These are phyloP conservation scores for Ceriops decandra DNA, from an alignment of 345 rosid genomes.

Conservation along the genomic window DNA sequence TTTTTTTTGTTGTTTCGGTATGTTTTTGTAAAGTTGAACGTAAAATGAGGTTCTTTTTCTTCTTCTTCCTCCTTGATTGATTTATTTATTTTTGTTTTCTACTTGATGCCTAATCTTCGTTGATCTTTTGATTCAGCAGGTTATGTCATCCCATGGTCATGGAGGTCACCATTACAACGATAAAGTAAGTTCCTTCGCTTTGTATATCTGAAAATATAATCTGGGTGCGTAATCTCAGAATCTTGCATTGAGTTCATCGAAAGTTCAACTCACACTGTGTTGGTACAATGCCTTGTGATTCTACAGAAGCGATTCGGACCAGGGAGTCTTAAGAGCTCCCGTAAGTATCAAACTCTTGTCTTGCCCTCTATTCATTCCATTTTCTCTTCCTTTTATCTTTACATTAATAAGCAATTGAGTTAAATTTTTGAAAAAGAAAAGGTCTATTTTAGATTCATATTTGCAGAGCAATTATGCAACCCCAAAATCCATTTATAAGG, in stretches of 20 bases:
- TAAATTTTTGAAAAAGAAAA: no score
- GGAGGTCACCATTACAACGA: conserved; percentile 44
- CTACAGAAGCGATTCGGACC: conserved; percentile 40
- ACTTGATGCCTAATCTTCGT: not conserved
- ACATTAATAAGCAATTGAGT: not conserved
- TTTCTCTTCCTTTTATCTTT: not conserved
- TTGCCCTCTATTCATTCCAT: not conserved
- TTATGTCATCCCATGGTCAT: conserved; percentile 38
- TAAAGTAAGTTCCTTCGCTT: conserved; percentile 3
- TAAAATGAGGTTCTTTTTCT: not conserved
- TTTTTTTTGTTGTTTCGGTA: no score
- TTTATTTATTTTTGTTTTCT: not conserved
- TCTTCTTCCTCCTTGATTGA: not conserved
- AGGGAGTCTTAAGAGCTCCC: conserved; percentile 44
- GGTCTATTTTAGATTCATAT: no score
- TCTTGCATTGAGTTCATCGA: not conserved
- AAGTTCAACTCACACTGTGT: not conserved
- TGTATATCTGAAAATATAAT: not conserved
- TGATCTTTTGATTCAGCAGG: conserved; percentile 32
- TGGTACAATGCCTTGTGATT: not conserved
- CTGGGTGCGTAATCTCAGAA: not conserved
- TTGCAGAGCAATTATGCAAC: no score
- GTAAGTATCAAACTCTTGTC: conserved; percentile 30
- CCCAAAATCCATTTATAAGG: no score
- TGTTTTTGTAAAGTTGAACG: no score